Evolutionary conservation across 495 filamentous ascomycete genomes (phyloP).

Genomic region (Penicillium cataractarum): DNA sequence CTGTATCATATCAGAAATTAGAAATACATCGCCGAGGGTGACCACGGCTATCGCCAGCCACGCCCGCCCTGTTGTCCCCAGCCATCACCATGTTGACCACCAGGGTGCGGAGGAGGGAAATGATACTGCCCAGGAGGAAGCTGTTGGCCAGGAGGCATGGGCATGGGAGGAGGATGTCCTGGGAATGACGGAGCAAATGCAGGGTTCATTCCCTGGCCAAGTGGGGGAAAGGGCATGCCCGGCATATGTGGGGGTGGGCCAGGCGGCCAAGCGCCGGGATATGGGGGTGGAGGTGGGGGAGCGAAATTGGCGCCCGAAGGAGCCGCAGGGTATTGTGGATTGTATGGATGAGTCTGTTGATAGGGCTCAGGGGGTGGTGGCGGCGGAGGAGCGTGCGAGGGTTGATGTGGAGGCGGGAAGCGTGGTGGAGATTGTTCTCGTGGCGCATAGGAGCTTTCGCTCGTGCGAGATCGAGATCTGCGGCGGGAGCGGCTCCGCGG

Average conservation of each 20-base stretch:
- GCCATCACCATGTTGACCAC: constrained; percentile 23
- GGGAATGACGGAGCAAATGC: constrained; percentile 33
- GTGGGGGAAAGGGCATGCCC: constrained; percentile 26
- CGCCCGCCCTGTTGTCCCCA: constrained; percentile 32
- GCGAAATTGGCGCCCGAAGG: constrained; percentile 28
- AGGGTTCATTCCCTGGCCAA: constrained; percentile 24
- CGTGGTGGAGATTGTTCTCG: constrained; percentile 32
- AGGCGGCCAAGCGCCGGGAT: constrained; percentile 56
- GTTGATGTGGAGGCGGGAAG: constrained; percentile 35
- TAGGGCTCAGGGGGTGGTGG: constrained; percentile 27
- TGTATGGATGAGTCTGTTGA: constrained; percentile 25
- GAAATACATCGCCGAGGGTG: constrained; percentile 5
- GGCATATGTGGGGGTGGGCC: constrained; percentile 41
- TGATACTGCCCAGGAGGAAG: constrained; percentile 44
- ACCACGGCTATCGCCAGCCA: constrained; percentile 25
- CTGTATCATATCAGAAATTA: neutral
- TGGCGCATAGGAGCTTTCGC: constrained; percentile 55
- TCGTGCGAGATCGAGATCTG: constrained; percentile 42
- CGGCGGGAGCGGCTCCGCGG: constrained; percentile 24
- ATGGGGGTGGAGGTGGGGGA: constrained; percentile 52
- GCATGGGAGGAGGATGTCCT: constrained; percentile 25
- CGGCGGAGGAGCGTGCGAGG: constrained; percentile 27
- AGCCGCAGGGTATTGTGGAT: constrained; percentile 13
- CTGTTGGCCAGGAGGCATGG: constrained; percentile 32
- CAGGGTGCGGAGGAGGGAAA: constrained; percentile 43